Conservation (phyloP, 768 basidiomycete species). For the Panus rudis region DNA sequence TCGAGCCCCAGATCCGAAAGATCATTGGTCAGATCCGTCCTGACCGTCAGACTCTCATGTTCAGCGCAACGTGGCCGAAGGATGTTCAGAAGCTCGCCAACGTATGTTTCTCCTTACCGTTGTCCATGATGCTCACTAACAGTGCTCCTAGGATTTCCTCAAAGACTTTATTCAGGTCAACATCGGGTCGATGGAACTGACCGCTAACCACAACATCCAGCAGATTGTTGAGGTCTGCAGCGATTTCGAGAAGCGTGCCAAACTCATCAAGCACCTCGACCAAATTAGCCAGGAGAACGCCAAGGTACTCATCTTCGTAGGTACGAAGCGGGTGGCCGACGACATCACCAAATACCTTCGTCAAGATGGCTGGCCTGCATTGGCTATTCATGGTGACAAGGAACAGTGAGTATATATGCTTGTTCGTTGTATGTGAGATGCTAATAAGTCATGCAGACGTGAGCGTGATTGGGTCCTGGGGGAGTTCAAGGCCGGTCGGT, state of each 20-base stretch:
- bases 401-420: slow-evolving; percentile 64
- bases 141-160: slow-evolving; percentile 70
- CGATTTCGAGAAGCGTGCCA: slow-evolving; percentile 94
- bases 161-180: slow-evolving; percentile 97
- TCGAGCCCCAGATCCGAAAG: slow-evolving; percentile 99
- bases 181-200: slow-evolving; percentile 97
- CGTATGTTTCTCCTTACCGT: slow-evolving; percentile 31
- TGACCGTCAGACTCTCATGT: slow-evolving; percentile 98
- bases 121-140: slow-evolving; percentile 3
- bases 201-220: slow-evolving; percentile 95
- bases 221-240: slow-evolving; percentile 96
- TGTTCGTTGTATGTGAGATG: background rate
- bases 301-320: slow-evolving; percentile 98
- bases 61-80: slow-evolving; percentile 99
- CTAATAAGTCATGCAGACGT: slow-evolving; percentile 41
- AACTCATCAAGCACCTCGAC: slow-evolving; percentile 95
- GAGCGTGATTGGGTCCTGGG: slow-evolving; percentile 99
- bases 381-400: slow-evolving; percentile 99
- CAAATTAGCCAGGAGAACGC: slow-evolving; percentile 95
- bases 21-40: slow-evolving; percentile 96
- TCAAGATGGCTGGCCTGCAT: slow-evolving; percentile 98
- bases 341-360: slow-evolving; percentile 97
- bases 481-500: slow-evolving; percentile 98
- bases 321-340: slow-evolving; percentile 95
- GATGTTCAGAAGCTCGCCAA: slow-evolving; percentile 97